Percentiles rank a stretch among this genome's conserved stretches.
Conservation (phyloP, 2,329 filamentous ascomycete species). For the Nemania serpens region DNA sequence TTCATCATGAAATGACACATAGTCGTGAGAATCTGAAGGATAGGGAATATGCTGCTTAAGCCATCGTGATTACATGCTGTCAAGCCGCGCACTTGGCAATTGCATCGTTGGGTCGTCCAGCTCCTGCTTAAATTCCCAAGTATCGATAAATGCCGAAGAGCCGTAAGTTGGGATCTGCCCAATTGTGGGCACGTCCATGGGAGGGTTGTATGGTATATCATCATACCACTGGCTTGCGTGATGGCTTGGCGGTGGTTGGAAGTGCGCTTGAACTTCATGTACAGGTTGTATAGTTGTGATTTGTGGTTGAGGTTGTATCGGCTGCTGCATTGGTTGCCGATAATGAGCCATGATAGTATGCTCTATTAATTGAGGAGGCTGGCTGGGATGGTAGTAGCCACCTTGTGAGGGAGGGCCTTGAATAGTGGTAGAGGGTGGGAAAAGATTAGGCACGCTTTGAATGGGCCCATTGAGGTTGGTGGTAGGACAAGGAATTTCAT, state of each 20-base stretch:
- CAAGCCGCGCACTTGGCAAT: constrained; percentile 63
- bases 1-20: not conserved
- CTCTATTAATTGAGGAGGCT: constrained; percentile 48
- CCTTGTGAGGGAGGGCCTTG: constrained; percentile 59
- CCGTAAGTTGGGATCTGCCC: constrained; percentile 56
- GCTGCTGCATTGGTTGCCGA: constrained; percentile 45
- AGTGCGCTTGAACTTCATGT: constrained; percentile 44
- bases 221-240: constrained; percentile 59
- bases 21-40: not conserved
- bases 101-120: constrained; percentile 60
- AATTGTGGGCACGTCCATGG: constrained; percentile 61
- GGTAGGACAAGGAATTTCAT: constrained; percentile 58
- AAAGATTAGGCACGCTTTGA: constrained; percentile 63
- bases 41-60: not conserved
- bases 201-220: constrained; percentile 56
- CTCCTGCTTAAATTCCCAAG: constrained; percentile 61
- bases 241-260: constrained; percentile 47
- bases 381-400: constrained; percentile 60
- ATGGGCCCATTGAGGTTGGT: constrained; percentile 55
- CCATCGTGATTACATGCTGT: constrained; percentile 50
- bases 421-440: constrained; percentile 57
- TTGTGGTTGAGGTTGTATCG: constrained; percentile 28
- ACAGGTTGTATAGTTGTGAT: constrained; percentile 31
- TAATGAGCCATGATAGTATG: constrained; percentile 52
- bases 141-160: constrained; percentile 54